These are phyloP conservation scores for Ophidiomyces ophidiicola DNA, from an alignment of 2,329 filamentous ascomycete species.

Conservation along the genomic window DNA sequence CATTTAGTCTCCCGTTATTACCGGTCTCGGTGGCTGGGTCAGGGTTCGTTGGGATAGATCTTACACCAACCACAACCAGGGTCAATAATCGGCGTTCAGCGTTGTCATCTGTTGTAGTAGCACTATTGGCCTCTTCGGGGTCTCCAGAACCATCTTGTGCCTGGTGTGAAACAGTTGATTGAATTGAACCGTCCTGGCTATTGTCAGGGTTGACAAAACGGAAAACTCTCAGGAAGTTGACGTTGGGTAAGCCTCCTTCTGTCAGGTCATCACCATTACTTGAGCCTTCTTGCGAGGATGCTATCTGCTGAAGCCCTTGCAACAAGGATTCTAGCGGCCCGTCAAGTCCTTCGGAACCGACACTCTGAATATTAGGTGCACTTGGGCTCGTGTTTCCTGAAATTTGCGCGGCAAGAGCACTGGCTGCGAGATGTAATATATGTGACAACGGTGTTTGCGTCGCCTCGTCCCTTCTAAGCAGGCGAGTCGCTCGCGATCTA, in stretches of 20 bases:
- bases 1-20: slow-evolving; percentile 11
- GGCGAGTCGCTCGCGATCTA: slow-evolving; percentile 43
- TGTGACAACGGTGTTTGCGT: slow-evolving; percentile 51
- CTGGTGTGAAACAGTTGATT: slow-evolving; percentile 18
- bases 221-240: slow-evolving; percentile 59
- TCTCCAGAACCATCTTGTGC: slow-evolving; percentile 20
- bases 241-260: slow-evolving; percentile 40
- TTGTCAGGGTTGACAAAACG: slow-evolving; percentile 47
- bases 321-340: slow-evolving; percentile 53
- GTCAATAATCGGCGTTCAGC: slow-evolving; percentile 50
- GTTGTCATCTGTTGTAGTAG: slow-evolving; percentile 28
- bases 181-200: slow-evolving; percentile 18
- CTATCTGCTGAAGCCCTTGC: slow-evolving; percentile 49
- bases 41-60: slow-evolving; percentile 48
- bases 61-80: slow-evolving; percentile 57
- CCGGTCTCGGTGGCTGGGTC: slow-evolving; percentile 29
- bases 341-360: slow-evolving; percentile 46
- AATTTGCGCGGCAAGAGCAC: slow-evolving; percentile 52
- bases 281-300: slow-evolving; percentile 39
- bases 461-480: slow-evolving; percentile 47
- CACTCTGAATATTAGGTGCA: slow-evolving; percentile 43
- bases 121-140: slow-evolving; percentile 31
- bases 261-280: slow-evolving; percentile 18
- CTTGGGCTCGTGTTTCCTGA: slow-evolving; percentile 48
- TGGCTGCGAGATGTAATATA: slow-evolving; percentile 50